Evolutionary conservation across 2,329 filamentous ascomycete species (phyloP).

Genomic region (Rhynchosporium agropyri): DNA sequence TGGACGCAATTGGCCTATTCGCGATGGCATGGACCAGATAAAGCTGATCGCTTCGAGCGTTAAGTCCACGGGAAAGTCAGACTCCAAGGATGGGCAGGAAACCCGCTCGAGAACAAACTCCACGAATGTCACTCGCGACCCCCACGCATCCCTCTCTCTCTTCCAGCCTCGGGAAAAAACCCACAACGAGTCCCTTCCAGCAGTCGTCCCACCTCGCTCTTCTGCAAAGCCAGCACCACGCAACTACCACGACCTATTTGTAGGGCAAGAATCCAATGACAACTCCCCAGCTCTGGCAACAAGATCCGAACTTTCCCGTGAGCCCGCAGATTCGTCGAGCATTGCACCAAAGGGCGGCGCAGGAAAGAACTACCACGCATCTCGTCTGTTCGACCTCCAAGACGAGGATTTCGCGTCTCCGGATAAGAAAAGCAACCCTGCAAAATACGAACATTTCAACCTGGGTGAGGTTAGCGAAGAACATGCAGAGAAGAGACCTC

Average conservation of each 20-base stretch:
- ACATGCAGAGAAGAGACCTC: conserved; percentile 21
- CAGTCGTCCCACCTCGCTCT: conserved; percentile 63
- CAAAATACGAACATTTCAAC: conserved; percentile 85
- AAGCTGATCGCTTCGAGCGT: conserved; percentile 70
- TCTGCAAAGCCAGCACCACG: conserved; percentile 72
- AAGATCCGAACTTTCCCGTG: conserved; percentile 9
- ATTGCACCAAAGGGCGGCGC: conserved; percentile 56
- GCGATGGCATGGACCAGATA: conserved; percentile 81
- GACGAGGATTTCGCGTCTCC: conserved; percentile 54
- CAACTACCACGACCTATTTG: conserved; percentile 71
- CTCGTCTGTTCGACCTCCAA: conserved; percentile 64
- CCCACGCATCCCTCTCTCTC: conserved; percentile 72
- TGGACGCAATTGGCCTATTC: conserved; percentile 93
- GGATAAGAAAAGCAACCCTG: conserved; percentile 63
- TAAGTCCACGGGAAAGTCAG: conserved; percentile 49
- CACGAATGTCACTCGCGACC: conserved; percentile 60
- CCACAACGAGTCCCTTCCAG: conserved; percentile 51
- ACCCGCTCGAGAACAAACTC: conserved; percentile 56
- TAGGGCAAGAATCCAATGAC: conserved; percentile 45
- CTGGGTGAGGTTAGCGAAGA: conserved; percentile 65
- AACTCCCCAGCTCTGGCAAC: conserved; percentile 29
- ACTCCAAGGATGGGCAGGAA: conserved; percentile 42
- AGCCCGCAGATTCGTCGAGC: conserved; percentile 19
- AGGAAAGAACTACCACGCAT: conserved; percentile 63
- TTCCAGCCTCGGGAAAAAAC: conserved; percentile 71